Conservation (phyloP, 1,284 basidiomycete species). For the Puccinia hordei region DNA sequence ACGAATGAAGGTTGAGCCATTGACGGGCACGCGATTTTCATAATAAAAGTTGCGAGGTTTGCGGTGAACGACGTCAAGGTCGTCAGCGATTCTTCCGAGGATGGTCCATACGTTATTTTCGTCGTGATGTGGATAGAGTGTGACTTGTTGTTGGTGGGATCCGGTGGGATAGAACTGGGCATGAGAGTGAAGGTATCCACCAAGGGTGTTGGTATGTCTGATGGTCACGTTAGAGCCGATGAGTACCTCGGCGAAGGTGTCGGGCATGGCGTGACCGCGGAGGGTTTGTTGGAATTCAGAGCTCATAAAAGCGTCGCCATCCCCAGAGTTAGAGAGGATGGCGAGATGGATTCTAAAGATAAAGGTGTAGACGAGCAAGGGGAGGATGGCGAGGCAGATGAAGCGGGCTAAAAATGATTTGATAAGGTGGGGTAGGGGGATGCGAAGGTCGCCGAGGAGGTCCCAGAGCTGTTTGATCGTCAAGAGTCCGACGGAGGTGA, state of each 20-base stretch:
- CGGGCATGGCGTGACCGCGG: constrained; percentile 82
- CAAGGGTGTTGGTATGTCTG: constrained; percentile 92
- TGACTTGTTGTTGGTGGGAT: constrained; percentile 86
- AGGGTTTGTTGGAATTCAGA: constrained; percentile 97
- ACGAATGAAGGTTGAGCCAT: constrained; percentile 73
- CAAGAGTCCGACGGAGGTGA: constrained; percentile 84
- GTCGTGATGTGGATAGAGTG: constrained; percentile 93
- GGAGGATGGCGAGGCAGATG: constrained; percentile 81
- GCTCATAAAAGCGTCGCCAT: constrained; percentile 99
- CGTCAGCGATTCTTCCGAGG: constrained; percentile 62
- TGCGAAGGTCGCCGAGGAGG: constrained; percentile 81
- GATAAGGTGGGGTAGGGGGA: constrained; percentile 73
- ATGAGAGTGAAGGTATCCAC: constrained; percentile 97
- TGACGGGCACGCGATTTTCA: constrained; percentile 60
- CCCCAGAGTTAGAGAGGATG: constrained; percentile 83
- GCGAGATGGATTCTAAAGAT: constrained; percentile 95
- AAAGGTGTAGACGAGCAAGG: constrained; percentile 84
- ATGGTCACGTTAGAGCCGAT: constrained; percentile 81
- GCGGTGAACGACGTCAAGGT: constrained; percentile 65
- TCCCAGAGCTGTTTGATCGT: constrained; percentile 87
- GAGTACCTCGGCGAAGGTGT: constrained; percentile 88
- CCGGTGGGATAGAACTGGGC: constrained; percentile 76
- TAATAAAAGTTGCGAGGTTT: constrained; percentile 31
- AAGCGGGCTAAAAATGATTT: constrained; percentile 86
- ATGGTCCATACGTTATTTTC: constrained; percentile 88